A percentile compares a stretch with the other conserved stretches of the same genome.
Conservation (phyloP, 176 grass and related monocot species). For the Luzula sylvatica region DNA sequence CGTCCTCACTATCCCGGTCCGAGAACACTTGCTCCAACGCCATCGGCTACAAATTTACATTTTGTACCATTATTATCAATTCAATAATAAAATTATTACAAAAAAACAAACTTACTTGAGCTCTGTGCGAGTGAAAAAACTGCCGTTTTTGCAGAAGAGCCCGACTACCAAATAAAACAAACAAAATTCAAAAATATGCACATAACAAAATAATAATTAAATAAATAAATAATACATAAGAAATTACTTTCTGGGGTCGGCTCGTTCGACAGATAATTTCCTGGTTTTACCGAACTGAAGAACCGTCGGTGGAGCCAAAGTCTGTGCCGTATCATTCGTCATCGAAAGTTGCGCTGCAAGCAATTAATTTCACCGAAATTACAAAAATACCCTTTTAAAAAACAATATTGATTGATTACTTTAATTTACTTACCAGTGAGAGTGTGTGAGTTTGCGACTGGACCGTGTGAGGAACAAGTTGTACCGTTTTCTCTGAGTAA, state of each 20-base stretch:
- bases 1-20: conserved; percentile 82
- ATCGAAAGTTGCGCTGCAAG: conserved; percentile 33
- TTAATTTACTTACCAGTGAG: conserved; percentile 10
- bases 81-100: no score
- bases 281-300: conserved; percentile 69
- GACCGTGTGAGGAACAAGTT: conserved; percentile 33
- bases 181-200: neutral
- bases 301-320: conserved; percentile 40
- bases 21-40: conserved; percentile 53
- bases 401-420: neutral
- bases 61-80: no score
- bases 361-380: neutral
- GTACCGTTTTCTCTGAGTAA: conserved; percentile 50
- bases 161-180: conserved; percentile 45
- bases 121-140: conserved; percentile 78
- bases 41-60: conserved; percentile 49
- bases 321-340: conserved; percentile 25
- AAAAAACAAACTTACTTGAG: conserved; percentile 70
- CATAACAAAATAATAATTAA: neutral
- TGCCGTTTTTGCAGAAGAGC: conserved; percentile 59
- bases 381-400: no score
- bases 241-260: conserved; percentile 54
- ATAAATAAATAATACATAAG: conserved; percentile 22
- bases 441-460: conserved; percentile 7
- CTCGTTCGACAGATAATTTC: conserved; percentile 48